Conservation (phyloP, 345 rosid species). For the Turritis glabra region DNA sequence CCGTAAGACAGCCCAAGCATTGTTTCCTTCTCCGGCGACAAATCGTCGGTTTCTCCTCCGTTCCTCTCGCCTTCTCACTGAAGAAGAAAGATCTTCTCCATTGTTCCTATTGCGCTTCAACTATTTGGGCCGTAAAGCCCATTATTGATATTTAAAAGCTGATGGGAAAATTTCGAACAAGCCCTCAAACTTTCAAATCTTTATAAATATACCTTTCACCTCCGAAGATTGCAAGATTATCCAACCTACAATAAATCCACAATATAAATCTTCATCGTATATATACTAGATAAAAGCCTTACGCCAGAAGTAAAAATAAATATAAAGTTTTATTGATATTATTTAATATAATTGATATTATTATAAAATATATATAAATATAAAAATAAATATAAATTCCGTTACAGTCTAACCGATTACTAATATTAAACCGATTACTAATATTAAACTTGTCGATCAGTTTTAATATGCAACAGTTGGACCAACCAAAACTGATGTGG, state of each 20-base stretch:
- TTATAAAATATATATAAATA: no score
- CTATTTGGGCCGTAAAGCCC: not conserved
- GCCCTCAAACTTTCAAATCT: not conserved
- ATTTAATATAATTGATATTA: no score
- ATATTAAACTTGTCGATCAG: no score
- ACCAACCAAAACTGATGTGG: no score
- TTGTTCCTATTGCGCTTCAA: not conserved
- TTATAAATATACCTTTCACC: not conserved
- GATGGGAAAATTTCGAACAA: not conserved
- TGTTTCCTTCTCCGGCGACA: slow-evolving; percentile 13
- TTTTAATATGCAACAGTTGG: no score
- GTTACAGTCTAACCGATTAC: no score
- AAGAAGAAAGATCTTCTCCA: not conserved
- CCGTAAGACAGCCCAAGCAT: slow-evolving; percentile 77
- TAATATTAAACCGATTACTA: no score
- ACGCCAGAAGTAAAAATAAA: no score
- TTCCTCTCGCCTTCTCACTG: slow-evolving; percentile 18
- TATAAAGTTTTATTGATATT: no score
- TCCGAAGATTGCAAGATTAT: not conserved
- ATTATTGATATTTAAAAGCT: not conserved
- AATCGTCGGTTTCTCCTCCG: slow-evolving; percentile 14
- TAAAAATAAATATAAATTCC: no score
- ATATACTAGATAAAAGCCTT: no score
- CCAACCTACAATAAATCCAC: not conserved
- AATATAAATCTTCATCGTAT: no score